Evolutionary conservation across 2,329 filamentous ascomycete species (phyloP).

Genomic region (Diaporthe citrichinensis): DNA sequence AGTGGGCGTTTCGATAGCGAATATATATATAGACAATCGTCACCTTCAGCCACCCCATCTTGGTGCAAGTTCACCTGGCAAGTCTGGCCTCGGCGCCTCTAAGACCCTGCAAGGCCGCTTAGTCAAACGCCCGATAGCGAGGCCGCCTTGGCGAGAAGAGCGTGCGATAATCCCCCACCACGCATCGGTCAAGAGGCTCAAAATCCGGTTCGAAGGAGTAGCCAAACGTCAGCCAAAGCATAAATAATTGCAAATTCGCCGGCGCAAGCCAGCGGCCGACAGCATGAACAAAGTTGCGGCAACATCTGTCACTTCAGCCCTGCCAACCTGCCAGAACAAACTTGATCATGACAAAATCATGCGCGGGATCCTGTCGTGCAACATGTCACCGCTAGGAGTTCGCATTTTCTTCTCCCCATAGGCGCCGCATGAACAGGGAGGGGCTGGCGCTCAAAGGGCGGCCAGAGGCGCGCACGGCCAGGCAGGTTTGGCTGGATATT

Average conservation of each 20-base stretch:
- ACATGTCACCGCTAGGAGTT: background rate
- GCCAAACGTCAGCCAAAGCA: background rate
- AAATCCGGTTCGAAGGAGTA: background rate
- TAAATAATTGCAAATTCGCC: background rate
- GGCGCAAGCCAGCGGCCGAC: background rate
- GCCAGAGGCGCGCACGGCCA: background rate
- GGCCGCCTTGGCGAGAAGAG: background rate
- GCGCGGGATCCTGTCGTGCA: background rate
- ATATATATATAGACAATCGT: background rate
- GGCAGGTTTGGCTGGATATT: background rate
- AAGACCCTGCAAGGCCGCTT: background rate
- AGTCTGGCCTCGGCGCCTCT: background rate
- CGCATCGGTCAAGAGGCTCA: background rate
- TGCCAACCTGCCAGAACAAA: conserved; percentile 7
- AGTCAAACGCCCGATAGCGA: conserved; percentile 28
- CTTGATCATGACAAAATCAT: background rate
- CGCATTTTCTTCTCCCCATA: background rate
- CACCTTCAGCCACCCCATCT: background rate
- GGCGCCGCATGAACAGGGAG: background rate
- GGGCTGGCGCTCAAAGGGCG: background rate
- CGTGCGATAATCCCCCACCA: background rate
- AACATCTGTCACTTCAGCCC: conserved; percentile 2
- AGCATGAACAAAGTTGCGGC: conserved; percentile 14
- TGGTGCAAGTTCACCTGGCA: background rate
- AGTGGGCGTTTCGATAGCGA: background rate